Evolutionary conservation across 73 alveolate species (phyloP), one percentile per base, ranked within the genome.

Genomic region (Stentor coeruleus): DNA sequence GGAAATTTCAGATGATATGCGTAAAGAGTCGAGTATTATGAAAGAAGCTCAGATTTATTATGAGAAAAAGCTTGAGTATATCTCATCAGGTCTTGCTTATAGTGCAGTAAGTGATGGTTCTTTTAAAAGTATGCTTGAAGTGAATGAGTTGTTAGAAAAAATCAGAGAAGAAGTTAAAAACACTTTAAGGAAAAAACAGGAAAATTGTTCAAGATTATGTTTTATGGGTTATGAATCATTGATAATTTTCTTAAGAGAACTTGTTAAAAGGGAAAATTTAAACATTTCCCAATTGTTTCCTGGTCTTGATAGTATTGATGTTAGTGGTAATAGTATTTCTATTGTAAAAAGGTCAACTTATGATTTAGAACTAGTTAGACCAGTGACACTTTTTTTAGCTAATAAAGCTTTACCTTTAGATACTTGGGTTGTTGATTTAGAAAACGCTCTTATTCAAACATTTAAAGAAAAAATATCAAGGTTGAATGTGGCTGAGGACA

Each of bases 381-480:
- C 79, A 66, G 41, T 66, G 15, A 66, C 79, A 28, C 11, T 66
- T 26, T 66, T 31, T 66, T 11, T 66, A 33, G 79, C 39, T 2
- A 66, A 31, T 31, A 66, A 31, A 66, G 15, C n/a, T 20, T 20
- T 66, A 20, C 36, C 79, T 26, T 11, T 66, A 26, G 79, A 66
- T 20, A 66, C n/a, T 20, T 66, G 79, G 79, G 79, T 66, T 2
- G 33, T 20, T 66, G 79, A 66, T 31, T 66, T 66, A 33, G 79
- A 66, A 66, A 66, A 40, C n/a, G 37, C 40, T 31, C 33, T 66
- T 20, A 31, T 66, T 31, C n/a, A 66, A 31, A 66, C 79, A 28
- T 66, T 66, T 66, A 20, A 66, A 33, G 79, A 20, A 2, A 31
- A 66, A 26, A 66, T 20, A 1, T 11, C n/a, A 66, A 66, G 15